These are phyloP conservation scores for Microcyclospora pomicola DNA, from an alignment of 2,329 filamentous ascomycete species.

Conservation along the genomic window DNA sequence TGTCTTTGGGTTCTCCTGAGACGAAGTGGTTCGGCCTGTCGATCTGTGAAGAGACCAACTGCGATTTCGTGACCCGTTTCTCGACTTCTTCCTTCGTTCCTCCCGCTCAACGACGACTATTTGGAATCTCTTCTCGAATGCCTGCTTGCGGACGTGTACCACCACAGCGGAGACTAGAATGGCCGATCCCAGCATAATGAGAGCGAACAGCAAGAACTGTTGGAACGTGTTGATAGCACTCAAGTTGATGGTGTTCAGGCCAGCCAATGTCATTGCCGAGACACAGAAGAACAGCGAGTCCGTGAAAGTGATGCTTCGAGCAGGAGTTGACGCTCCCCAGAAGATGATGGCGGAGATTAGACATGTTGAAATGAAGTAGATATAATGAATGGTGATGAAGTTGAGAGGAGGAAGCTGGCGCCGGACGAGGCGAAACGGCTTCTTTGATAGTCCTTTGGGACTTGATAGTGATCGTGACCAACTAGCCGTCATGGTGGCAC, in stretches of 20 bases:
- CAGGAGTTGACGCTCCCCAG: conserved; percentile 42
- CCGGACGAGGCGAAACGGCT: conserved; percentile 7
- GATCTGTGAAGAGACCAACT: conserved; percentile 22
- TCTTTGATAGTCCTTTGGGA: conserved; percentile 7
- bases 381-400: conserved; percentile 42
- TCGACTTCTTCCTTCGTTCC: conserved; percentile 10
- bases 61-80: conserved; percentile 28
- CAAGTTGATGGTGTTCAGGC: conserved; percentile 54
- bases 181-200: conserved; percentile 52
- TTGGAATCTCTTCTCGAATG: conserved; percentile 49
- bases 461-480: no score
- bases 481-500: no score
- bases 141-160: conserved; percentile 44
- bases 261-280: conserved; percentile 53
- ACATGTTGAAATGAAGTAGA: conserved; percentile 47
- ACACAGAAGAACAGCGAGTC: conserved; percentile 54
- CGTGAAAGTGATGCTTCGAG: conserved; percentile 41
- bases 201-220: conserved; percentile 49
- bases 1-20: neutral
- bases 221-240: conserved; percentile 53
- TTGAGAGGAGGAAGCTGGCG: conserved; percentile 17
- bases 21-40: neutral
- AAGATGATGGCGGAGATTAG: conserved; percentile 47
- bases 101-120: conserved; percentile 35
- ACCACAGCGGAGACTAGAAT: conserved; percentile 56